Evolutionary conservation across 257 asterid species (phyloP).

Genomic region (Solanum ossicruentum): DNA sequence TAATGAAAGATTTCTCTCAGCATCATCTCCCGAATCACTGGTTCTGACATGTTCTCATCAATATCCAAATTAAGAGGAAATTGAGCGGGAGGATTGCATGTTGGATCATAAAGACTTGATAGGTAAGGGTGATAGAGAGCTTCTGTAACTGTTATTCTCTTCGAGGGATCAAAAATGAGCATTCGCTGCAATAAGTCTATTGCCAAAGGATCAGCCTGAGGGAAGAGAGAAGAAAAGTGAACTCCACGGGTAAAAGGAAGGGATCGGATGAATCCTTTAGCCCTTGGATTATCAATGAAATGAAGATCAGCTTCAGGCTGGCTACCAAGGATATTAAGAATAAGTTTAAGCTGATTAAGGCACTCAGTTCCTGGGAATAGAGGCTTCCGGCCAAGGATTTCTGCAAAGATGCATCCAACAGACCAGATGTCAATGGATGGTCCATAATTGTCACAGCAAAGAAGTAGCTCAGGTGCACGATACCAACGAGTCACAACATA

Average conservation of each 20-base stretch:
- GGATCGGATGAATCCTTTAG: conserved; percentile 19
- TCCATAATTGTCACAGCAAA: conserved; percentile 28
- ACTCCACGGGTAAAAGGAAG: conserved; percentile 25
- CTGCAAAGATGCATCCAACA: conserved; percentile 39
- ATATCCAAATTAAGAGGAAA: conserved; percentile 19
- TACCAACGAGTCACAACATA: conserved; percentile 42
- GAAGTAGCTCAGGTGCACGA: conserved; percentile 35
- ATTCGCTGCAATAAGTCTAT: conserved; percentile 22
- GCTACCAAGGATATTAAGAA: conserved; percentile 21
- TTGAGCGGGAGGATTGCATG: conserved; percentile 16
- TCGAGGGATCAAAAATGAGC: conserved; percentile 28
- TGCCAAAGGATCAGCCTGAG: conserved; percentile 31
- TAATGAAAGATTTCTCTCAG: conserved; percentile 23
- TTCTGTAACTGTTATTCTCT: conserved; percentile 26
- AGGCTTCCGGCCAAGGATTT: conserved; percentile 32
- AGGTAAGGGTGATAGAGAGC: conserved; percentile 33
- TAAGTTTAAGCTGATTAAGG: conserved; percentile 33
- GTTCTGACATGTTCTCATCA: conserved; percentile 28
- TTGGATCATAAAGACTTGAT: conserved; percentile 25
- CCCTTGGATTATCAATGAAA: conserved; percentile 30
- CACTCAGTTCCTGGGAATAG: conserved; percentile 35
- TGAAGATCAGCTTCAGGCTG: conserved; percentile 23
- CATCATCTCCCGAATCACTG: conserved; percentile 26
- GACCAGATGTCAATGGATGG: conserved; percentile 37
- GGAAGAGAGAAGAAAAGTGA: conserved; percentile 25